These are phyloP conservation scores for Colletotrichum siamense DNA, from an alignment of 2,329 filamentous ascomycete genomes.

Conservation along the genomic window DNA sequence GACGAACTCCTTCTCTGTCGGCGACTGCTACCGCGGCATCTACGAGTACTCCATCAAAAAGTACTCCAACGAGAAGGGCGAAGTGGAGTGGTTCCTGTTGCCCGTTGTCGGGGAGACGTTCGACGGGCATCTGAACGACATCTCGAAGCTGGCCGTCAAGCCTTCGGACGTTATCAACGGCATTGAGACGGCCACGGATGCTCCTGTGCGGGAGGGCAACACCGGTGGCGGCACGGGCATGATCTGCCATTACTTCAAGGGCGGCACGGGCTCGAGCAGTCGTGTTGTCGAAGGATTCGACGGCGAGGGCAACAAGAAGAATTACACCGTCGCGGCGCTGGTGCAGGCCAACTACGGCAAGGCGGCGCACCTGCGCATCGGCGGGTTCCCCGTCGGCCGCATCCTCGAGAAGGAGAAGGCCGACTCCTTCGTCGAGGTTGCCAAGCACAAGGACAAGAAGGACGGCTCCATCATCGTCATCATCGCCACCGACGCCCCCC, in stretches of 20 bases:
- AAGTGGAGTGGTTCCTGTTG: constrained; percentile 58
- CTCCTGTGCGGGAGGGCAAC: constrained; percentile 64
- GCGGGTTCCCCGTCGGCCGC: constrained; percentile 66
- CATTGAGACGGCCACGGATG: constrained; percentile 55
- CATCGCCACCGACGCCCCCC: constrained; percentile 64
- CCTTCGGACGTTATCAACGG: constrained; percentile 59
- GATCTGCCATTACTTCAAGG: constrained; percentile 71
- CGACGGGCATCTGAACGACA: constrained; percentile 66
- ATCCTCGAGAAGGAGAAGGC: constrained; percentile 52
- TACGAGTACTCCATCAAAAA: constrained; percentile 59
- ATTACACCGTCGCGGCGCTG: constrained; percentile 65
- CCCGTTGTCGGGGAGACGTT: constrained; percentile 69
- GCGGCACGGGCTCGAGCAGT: constrained; percentile 68
- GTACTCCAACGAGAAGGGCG: constrained; percentile 43
- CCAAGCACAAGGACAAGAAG: constrained; percentile 50
- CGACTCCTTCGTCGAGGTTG: constrained; percentile 30
- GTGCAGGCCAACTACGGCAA: constrained; percentile 72
- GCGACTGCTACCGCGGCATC: constrained; percentile 63
- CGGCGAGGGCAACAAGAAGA: constrained; percentile 29
- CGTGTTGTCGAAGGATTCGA: constrained; percentile 57
- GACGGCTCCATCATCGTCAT: constrained; percentile 68
- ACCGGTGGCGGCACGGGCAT: constrained; percentile 73
- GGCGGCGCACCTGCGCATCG: constrained; percentile 60
- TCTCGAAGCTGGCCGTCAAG: constrained; percentile 58
- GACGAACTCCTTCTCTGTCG: constrained; percentile 63